These are phyloP conservation scores for Metarhizium robertsii DNA, from an alignment of 2,329 filamentous ascomycete genomes.

Conservation along the genomic window DNA sequence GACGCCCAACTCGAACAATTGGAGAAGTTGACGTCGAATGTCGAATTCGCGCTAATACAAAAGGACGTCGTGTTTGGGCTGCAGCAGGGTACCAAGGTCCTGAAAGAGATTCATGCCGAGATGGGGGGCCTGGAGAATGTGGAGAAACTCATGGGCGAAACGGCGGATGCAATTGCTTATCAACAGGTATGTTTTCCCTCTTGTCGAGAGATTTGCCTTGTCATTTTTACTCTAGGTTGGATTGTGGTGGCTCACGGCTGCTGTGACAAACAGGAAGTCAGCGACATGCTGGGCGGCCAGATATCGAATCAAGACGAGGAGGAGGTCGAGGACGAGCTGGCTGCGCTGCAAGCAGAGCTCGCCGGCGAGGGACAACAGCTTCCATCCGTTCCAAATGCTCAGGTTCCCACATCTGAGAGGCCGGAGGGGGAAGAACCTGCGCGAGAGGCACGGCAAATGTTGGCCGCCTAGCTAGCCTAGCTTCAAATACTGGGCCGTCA, in stretches of 20 bases:
- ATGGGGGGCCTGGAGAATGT: slow-evolving; percentile 93
- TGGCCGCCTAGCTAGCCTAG: slow-evolving; percentile 24
- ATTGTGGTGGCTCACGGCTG: not conserved
- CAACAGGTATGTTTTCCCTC: slow-evolving; percentile 54
- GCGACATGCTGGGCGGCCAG: slow-evolving; percentile 76
- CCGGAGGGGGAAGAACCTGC: not conserved
- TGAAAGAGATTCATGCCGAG: slow-evolving; percentile 86
- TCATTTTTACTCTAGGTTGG: not conserved
- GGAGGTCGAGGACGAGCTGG: slow-evolving; percentile 92
- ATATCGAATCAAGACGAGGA: slow-evolving; percentile 96
- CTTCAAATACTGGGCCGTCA: not conserved
- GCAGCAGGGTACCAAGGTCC: slow-evolving; percentile 81
- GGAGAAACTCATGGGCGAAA: slow-evolving; percentile 91
- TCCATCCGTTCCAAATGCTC: slow-evolving; percentile 23
- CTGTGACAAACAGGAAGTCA: slow-evolving; percentile 61
- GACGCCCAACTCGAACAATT: slow-evolving; percentile 91
- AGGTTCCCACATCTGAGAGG: slow-evolving; percentile 17
- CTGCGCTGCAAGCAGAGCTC: slow-evolving; percentile 55
- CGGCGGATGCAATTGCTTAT: slow-evolving; percentile 81
- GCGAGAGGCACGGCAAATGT: slow-evolving; percentile 29
- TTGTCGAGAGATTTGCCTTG: not conserved
- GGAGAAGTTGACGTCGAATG: slow-evolving; percentile 76
- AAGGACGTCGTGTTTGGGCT: slow-evolving; percentile 92
- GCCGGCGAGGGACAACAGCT: slow-evolving; percentile 14
- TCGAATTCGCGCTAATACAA: slow-evolving; percentile 94